Evolutionary conservation across 176 grass and related monocot species (phyloP).

Genomic region (Lolium perenne): DNA sequence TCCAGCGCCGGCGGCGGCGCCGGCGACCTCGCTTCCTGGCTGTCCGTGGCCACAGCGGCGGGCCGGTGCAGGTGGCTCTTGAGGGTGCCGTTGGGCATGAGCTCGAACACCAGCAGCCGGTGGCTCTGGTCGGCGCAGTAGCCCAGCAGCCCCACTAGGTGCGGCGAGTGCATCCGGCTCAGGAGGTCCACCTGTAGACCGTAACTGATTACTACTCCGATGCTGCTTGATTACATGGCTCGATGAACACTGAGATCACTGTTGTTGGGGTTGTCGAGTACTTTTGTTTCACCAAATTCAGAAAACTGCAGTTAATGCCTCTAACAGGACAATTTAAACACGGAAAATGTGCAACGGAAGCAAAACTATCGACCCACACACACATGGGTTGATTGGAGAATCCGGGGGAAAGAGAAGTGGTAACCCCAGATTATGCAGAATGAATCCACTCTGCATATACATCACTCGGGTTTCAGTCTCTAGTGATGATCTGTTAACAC

Average conservation of each 20-base stretch:
- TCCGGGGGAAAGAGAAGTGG: no score
- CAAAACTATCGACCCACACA: background rate
- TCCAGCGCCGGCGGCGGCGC: constrained; percentile 49
- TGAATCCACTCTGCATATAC: background rate
- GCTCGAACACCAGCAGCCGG: constrained; percentile 92
- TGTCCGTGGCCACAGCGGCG: background rate
- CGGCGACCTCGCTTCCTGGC: background rate
- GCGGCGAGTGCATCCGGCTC: constrained; percentile 77
- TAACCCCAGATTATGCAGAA: no score
- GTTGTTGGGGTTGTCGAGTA: background rate
- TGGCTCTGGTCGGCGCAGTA: constrained; percentile 97
- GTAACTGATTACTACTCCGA: background rate
- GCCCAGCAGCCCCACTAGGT: constrained; percentile 82
- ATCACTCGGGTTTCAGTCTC: background rate
- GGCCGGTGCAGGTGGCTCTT: constrained; percentile 73
- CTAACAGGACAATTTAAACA: background rate
- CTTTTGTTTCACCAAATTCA: background rate
- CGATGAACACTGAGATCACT: background rate
- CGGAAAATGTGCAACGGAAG: constrained; percentile 4
- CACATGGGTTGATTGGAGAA: background rate
- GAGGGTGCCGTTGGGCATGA: constrained; percentile 91
- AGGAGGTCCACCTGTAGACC: constrained; percentile 78
- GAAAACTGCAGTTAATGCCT: background rate
- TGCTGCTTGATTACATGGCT: background rate
- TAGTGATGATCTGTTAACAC: background rate